Evolutionary conservation across 257 asterid genomes (phyloP).

Genomic region (Solanum lycopersicoides): DNA sequence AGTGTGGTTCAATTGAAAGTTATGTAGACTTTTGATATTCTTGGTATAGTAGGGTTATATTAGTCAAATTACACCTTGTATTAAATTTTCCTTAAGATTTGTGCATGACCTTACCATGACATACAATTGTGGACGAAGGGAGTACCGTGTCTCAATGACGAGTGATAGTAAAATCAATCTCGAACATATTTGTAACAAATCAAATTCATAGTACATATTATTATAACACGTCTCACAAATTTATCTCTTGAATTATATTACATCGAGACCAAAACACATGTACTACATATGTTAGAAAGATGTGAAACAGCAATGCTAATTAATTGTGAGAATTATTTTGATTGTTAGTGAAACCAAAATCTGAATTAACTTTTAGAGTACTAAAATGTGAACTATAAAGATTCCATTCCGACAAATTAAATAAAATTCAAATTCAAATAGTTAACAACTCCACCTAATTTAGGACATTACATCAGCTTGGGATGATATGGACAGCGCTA

Average conservation of each 20-base stretch:
- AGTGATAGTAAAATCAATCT: neutral
- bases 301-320: neutral
- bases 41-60: too few species aligned
- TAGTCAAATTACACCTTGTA: too few species aligned
- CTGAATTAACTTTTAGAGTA: neutral
- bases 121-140: too few species aligned
- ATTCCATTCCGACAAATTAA: neutral
- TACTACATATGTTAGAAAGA: too few species aligned
- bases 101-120: too few species aligned
- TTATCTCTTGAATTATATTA: neutral
- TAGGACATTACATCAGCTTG: neutral
- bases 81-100: too few species aligned
- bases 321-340: neutral
- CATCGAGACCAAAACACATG: neutral
- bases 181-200: neutral
- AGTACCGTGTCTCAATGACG: neutral
- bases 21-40: too few species aligned
- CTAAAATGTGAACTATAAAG: neutral
- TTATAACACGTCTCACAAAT: neutral
- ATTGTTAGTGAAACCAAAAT: neutral
- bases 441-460: neutral
- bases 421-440: neutral
- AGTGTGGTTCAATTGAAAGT: too few species aligned
- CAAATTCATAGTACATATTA: too few species aligned
- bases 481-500: neutral